Percentiles rank a stretch among this genome's conserved stretches.
phyloP scores from a whole-genome alignment of 345 rosid genomes.

The Melastoma malabathricum region DNA sequence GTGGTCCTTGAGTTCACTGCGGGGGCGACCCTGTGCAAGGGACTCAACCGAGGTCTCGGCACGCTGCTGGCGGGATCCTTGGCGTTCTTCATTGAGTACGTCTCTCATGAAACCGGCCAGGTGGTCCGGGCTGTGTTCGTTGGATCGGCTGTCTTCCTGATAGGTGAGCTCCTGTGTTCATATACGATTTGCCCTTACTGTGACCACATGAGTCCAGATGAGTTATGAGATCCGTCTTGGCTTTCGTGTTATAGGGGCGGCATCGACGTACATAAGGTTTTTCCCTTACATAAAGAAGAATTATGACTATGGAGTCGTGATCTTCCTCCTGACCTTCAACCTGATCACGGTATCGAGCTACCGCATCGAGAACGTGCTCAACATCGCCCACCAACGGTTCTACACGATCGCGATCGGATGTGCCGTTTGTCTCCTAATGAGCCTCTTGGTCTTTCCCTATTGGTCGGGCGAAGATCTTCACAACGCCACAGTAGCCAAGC shows the following conservation, averaged over 20 bases:
- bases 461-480: constrained; percentile 95
- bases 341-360: constrained; percentile 74
- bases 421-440: constrained; percentile 64
- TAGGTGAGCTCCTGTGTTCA: constrained; percentile 25
- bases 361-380: constrained; percentile 43
- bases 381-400: constrained; percentile 50
- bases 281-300: constrained; percentile 75
- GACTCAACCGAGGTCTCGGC: constrained; percentile 74
- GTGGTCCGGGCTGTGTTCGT: constrained; percentile 58
- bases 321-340: constrained; percentile 76
- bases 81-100: constrained; percentile 51
- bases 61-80: constrained; percentile 61
- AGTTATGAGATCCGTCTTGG: too few species aligned
- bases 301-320: constrained; percentile 76
- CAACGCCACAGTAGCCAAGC: constrained; percentile 47
- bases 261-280: constrained; percentile 66
- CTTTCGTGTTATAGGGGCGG: constrained; percentile 30
- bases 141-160: constrained; percentile 50
- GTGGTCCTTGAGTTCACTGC: constrained; percentile 76
- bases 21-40: constrained; percentile 78
- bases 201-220: too few species aligned
- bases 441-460: constrained; percentile 51
- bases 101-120: constrained; percentile 37
- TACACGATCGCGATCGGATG: constrained; percentile 67
- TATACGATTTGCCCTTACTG: too few species aligned